These are phyloP conservation scores for Bisporella sp. DNA, from an alignment of 2,329 filamentous ascomycete genomes.

Conservation along the genomic window DNA sequence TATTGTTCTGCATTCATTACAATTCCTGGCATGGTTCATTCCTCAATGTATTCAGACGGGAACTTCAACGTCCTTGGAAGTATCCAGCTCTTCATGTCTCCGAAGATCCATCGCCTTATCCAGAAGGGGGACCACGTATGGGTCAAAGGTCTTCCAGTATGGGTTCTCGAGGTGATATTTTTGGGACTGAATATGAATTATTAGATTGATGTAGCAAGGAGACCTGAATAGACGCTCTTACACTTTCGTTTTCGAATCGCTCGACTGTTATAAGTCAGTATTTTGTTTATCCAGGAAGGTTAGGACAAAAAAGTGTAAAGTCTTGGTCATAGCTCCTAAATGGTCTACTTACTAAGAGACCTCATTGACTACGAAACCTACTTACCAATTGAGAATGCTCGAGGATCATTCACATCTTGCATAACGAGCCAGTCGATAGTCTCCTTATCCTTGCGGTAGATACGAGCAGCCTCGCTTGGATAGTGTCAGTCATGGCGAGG, in stretches of 20 bases:
- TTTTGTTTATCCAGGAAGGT: too few relatives aligned
- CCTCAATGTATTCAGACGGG: constrained; percentile 17
- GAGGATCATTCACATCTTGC: constrained; percentile 62
- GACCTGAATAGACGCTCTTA: constrained; percentile 30
- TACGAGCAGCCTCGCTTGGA: constrained; percentile 60
- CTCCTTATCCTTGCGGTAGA: constrained; percentile 68
- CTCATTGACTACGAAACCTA: too few relatives aligned
- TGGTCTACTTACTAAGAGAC: too few relatives aligned
- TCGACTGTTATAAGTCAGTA: constrained; percentile 37
- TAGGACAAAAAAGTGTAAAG: too few relatives aligned
- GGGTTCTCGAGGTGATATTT: constrained; percentile 51
- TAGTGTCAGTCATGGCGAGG: not conserved
- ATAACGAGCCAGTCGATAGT: constrained; percentile 68
- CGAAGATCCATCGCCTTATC: constrained; percentile 64
- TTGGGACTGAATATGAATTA: constrained; percentile 38
- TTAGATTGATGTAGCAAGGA: not conserved
- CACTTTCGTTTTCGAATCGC: constrained; percentile 59
- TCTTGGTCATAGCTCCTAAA: too few relatives aligned
- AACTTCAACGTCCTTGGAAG: constrained; percentile 40
- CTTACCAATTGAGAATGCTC: constrained; percentile 60
- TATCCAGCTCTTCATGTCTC: constrained; percentile 60
- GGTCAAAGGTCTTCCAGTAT: constrained; percentile 58
- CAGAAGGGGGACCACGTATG: constrained; percentile 63
- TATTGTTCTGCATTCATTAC: too few relatives aligned
- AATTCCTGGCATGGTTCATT: too few relatives aligned